These are phyloP conservation scores for Apiotrichum gamsii DNA, from an alignment of 1,284 basidiomycete species.

Conservation along the genomic window DNA sequence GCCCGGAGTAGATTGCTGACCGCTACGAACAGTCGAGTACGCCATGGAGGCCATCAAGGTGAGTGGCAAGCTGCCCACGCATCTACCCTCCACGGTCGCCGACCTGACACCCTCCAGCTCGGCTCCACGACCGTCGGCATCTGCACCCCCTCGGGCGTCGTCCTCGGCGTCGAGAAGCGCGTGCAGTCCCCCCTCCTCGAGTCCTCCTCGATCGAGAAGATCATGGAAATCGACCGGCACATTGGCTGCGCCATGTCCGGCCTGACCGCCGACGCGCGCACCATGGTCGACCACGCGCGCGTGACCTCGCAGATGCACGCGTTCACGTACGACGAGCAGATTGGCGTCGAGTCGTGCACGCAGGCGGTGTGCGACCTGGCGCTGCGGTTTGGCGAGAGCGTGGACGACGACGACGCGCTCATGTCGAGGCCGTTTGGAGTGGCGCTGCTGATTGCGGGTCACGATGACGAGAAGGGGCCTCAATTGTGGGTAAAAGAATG, in stretches of 20 bases:
- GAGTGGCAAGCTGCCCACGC: constrained; percentile 25
- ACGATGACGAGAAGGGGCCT: constrained; percentile 92
- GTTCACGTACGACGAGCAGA: constrained; percentile 95
- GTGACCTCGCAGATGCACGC: constrained; percentile 93
- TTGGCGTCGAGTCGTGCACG: constrained; percentile 94
- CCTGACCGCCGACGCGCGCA: constrained; percentile 93
- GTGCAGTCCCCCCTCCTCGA: constrained; percentile 95
- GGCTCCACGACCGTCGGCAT: constrained; percentile 97
- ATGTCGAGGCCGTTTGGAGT: constrained; percentile 99
- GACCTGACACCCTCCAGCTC: constrained; percentile 54
- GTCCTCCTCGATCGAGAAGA: constrained; percentile 95
- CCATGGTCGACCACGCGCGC: constrained; percentile 99
- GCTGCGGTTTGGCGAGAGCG: constrained; percentile 95
- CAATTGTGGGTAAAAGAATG: constrained; percentile 62
- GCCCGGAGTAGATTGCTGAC: neutral
- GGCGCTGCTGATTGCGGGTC: constrained; percentile 90
- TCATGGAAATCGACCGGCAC: constrained; percentile 98
- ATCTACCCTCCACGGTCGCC: too few species aligned
- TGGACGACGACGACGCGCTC: constrained; percentile 97
- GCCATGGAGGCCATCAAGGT: constrained; percentile 98
- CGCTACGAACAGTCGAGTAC: constrained; percentile 83
- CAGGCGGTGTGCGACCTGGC: constrained; percentile 98
- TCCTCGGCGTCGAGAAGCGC: constrained; percentile 97
- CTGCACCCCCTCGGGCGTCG: constrained; percentile 75
- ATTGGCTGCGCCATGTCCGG: constrained; percentile 98